Conservation (phyloP, 2,329 filamentous ascomycete genomes). For the Neofusicoccum laricinum region DNA sequence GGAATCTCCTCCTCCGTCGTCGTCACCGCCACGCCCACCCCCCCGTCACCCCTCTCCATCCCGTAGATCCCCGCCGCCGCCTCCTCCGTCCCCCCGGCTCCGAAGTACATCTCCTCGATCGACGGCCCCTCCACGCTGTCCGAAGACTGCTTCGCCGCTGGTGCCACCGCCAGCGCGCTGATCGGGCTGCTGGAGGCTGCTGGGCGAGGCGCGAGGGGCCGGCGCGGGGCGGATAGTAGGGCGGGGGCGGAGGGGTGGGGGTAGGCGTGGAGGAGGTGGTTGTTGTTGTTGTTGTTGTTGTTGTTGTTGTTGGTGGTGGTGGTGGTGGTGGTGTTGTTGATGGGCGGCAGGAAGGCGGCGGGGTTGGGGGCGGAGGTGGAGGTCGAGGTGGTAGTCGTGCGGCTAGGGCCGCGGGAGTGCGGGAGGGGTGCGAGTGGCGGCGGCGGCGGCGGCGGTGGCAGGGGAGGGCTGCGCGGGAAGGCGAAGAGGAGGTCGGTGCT, state of each 20-base stretch:
- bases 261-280: slow-evolving; percentile 38
- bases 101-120: slow-evolving; percentile 5
- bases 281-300: too few relatives aligned
- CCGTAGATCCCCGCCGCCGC: slow-evolving; percentile 33
- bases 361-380: neutral
- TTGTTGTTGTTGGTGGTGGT: too few relatives aligned
- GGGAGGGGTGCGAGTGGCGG: too few relatives aligned
- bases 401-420: neutral
- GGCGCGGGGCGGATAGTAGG: neutral
- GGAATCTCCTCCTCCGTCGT: neutral
- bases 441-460: too few relatives aligned
- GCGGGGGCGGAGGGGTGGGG: slow-evolving; percentile 22
- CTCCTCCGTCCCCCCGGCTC: slow-evolving; percentile 8
- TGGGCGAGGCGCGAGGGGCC: neutral
- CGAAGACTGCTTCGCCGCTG: slow-evolving; percentile 32
- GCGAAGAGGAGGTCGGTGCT: neutral
- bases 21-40: slow-evolving; percentile 20
- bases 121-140: neutral
- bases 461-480: neutral
- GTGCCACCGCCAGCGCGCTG: slow-evolving; percentile 18
- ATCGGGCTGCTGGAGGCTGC: neutral
- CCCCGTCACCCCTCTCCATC: slow-evolving; percentile 31
- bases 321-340: too few relatives aligned
- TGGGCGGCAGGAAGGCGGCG: neutral
- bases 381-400: neutral